A percentile compares a stretch with the other conserved stretches of the same genome.
These are phyloP conservation scores for Grosmannia serpens DNA, from an alignment of 2,329 filamentous ascomycete genomes.

Conservation along the genomic window DNA sequence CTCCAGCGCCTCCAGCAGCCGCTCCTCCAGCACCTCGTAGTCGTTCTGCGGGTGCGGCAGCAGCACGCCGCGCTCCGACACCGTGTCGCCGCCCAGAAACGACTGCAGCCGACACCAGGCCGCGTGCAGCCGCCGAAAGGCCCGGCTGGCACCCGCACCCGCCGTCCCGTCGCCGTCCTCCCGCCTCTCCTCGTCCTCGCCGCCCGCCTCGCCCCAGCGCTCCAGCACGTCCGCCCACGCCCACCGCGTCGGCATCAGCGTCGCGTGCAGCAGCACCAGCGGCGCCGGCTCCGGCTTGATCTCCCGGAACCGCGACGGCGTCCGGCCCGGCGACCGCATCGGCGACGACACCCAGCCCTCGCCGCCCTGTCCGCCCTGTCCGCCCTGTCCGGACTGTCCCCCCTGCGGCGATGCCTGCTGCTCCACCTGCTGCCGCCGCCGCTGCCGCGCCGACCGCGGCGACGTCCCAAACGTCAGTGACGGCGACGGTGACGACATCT, in stretches of 20 bases:
- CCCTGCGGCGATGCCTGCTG: too few species aligned
- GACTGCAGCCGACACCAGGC: slow-evolving; percentile 58
- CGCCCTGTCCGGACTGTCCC: background rate
- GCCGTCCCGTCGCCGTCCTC: slow-evolving; percentile 13
- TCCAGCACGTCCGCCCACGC: slow-evolving; percentile 49
- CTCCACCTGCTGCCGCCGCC: slow-evolving; percentile 1
- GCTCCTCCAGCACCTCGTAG: slow-evolving; percentile 69
- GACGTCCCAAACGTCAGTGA: slow-evolving; percentile 42
- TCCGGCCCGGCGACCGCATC: slow-evolving; percentile 28
- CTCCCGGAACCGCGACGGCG: slow-evolving; percentile 40
- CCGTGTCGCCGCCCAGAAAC: slow-evolving; percentile 51
- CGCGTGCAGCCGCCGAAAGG: slow-evolving; percentile 32
- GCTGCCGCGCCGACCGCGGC: slow-evolving; percentile 38
- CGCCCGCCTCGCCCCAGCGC: slow-evolving; percentile 20
- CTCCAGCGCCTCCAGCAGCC: slow-evolving; percentile 63
- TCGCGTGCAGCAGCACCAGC: slow-evolving; percentile 67
- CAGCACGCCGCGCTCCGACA: slow-evolving; percentile 61
- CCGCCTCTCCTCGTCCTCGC: background rate
- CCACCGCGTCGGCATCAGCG: slow-evolving; percentile 59
- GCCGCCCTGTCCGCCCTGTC: background rate
- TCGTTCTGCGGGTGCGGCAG: slow-evolving; percentile 70
- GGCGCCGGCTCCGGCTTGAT: slow-evolving; percentile 42
- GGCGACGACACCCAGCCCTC: background rate
- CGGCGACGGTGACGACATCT: slow-evolving; percentile 51
- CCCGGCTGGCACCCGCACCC: slow-evolving; percentile 21